Evolutionary conservation across 1,284 basidiomycete genomes (phyloP).

Genomic region (Hemileia vastatrix): DNA sequence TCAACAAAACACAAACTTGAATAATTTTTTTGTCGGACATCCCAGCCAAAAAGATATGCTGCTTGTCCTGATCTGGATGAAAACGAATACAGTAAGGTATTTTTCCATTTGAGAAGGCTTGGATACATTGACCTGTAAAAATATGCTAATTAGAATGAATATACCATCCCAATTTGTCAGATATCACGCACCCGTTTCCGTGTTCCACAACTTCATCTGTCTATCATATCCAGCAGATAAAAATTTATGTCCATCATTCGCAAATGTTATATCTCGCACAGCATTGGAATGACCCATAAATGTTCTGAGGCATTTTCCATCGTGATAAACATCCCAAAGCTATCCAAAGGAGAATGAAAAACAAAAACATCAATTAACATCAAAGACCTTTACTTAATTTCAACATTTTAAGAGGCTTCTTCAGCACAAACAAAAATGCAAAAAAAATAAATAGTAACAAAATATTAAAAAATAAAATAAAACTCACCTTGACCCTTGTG

Average conservation of each 20-base stretch:
- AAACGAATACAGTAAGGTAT: slow-evolving; percentile 90
- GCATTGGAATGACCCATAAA: slow-evolving; percentile 96
- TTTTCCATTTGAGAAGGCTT: slow-evolving; percentile 92
- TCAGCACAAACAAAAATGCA: background rate
- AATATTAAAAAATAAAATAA: background rate
- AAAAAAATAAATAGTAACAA: background rate
- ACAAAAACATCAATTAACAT: too few species aligned
- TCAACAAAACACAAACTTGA: slow-evolving; percentile 60
- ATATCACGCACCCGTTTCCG: slow-evolving; percentile 64
- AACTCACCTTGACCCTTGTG: slow-evolving; percentile 84
- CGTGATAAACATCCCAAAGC: slow-evolving; percentile 97
- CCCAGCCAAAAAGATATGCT: slow-evolving; percentile 89
- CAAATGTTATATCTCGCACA: slow-evolving; percentile 90
- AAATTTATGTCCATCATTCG: slow-evolving; percentile 81
- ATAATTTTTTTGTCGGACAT: slow-evolving; percentile 99
- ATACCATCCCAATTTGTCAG: too few species aligned
- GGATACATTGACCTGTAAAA: slow-evolving; percentile 65
- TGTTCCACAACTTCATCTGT: slow-evolving; percentile 98
- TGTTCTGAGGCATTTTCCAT: slow-evolving; percentile 89
- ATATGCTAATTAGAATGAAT: background rate
- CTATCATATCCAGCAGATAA: slow-evolving; percentile 89
- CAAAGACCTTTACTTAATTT: background rate
- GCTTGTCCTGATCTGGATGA: slow-evolving; percentile 91
- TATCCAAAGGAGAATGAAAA: slow-evolving; percentile 42
- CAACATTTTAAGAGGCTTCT: slow-evolving; percentile 6